Percentiles rank a stretch among this genome's conserved stretches.
Conservation (phyloP, 139 green algal genomes). For the Auxenochlorella pyrenoidosa region DNA sequence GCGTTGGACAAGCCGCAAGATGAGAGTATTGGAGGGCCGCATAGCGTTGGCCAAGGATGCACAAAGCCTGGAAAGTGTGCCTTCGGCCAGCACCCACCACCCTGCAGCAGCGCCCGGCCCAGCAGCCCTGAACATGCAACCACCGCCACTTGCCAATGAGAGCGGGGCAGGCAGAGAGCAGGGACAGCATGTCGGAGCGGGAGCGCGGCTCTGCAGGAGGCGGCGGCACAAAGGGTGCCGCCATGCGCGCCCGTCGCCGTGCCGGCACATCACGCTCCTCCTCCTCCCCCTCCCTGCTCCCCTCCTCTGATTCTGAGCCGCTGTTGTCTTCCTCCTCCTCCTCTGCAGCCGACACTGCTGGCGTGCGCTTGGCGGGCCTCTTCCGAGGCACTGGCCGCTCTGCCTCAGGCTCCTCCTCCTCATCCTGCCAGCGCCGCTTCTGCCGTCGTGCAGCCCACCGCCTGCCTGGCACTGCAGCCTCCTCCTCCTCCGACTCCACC, state of each 20-base stretch:
- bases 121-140: too few relatives aligned
- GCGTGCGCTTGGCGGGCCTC: neutral
- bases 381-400: neutral
- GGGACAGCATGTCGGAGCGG: neutral
- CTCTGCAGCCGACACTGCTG: neutral
- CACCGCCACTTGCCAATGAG: neutral
- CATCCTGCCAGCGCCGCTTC: neutral
- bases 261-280: neutral
- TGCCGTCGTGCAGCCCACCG: neutral
- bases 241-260: neutral
- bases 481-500: constrained; percentile 10
- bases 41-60: too few relatives aligned
- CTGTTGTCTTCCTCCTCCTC: neutral
- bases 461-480: neutral
- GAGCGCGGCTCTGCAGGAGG: neutral
- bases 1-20: too few relatives aligned
- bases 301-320: neutral
- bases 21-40: too few relatives aligned
- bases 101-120: too few relatives aligned
- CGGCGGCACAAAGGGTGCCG: neutral
- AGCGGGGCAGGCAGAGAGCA: neutral
- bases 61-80: too few relatives aligned
- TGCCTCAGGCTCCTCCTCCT: neutral
- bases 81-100: too few relatives aligned
- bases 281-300: neutral